Percentiles rank a stretch among this genome's conserved stretches.
These are phyloP conservation scores for Fennellomyces sp. DNA, from an alignment of 371 early-diverging fungal species.

Conservation along the genomic window DNA sequence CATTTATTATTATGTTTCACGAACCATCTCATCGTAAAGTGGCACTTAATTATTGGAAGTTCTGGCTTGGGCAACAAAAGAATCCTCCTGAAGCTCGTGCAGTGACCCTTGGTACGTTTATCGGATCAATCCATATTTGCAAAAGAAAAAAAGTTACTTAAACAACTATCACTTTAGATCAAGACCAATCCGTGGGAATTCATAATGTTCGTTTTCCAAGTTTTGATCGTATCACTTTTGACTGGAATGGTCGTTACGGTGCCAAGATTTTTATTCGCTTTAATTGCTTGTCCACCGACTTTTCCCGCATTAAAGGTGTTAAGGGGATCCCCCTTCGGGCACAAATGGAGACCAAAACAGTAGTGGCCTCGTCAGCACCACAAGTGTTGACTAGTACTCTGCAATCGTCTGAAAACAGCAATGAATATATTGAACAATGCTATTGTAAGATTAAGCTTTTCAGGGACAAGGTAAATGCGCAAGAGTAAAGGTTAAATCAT, in stretches of 20 bases:
- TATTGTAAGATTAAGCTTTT: conserved; percentile 77
- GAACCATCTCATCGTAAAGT: conserved; percentile 72
- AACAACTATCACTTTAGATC: conserved; percentile 14
- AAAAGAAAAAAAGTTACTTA: too few species aligned
- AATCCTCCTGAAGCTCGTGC: conserved; percentile 68
- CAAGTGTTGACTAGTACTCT: background rate
- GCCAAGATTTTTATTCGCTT: conserved; percentile 77
- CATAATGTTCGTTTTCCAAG: conserved; percentile 54
- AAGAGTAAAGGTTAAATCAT: background rate
- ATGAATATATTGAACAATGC: conserved; percentile 51
- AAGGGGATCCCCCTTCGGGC: conserved; percentile 80
- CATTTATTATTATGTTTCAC: conserved; percentile 73
- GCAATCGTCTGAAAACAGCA: background rate
- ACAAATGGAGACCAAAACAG: conserved; percentile 28
- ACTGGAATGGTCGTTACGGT: conserved; percentile 74
- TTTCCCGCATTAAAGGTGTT: conserved; percentile 83
- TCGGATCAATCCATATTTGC: background rate
- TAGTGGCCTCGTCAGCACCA: background rate
- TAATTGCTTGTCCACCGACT: conserved; percentile 83
- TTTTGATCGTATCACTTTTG: conserved; percentile 75
- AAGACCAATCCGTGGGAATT: conserved; percentile 46
- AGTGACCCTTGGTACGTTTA: conserved; percentile 58
- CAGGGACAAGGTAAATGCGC: conserved; percentile 69
- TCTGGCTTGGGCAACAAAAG: conserved; percentile 81
- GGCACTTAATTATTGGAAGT: conserved; percentile 75